These are phyloP conservation scores for Pyrus communis DNA, from an alignment of 306 rosid genomes.

Conservation along the genomic window DNA sequence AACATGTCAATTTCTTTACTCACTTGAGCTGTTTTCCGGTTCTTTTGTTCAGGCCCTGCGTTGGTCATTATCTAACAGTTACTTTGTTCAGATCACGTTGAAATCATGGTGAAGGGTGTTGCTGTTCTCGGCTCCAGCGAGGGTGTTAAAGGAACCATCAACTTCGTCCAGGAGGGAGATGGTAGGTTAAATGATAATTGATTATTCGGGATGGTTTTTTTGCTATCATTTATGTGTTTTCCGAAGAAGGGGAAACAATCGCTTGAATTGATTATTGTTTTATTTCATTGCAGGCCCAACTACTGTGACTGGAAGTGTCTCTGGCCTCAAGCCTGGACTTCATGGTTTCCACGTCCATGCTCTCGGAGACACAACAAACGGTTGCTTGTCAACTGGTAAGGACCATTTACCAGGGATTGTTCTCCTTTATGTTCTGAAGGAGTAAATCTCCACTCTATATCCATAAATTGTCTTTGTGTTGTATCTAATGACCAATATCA, in stretches of 20 bases:
- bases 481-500: neutral
- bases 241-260: neutral
- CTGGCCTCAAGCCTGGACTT: constrained; percentile 81
- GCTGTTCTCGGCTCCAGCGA: constrained; percentile 71
- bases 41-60: neutral
- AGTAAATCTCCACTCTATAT: neutral
- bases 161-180: constrained; percentile 70
- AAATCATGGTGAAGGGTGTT: constrained; percentile 80
- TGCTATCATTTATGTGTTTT: neutral
- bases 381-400: constrained; percentile 93
- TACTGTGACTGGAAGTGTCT: constrained; percentile 62
- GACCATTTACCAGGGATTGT: neutral
- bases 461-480: neutral
- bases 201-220: neutral
- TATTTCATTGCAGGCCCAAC: constrained; percentile 51
- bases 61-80: constrained; percentile 17
- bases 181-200: constrained; percentile 26
- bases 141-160: constrained; percentile 59
- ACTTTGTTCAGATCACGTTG: constrained; percentile 62
- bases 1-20: no score
- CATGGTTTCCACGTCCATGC: constrained; percentile 96
- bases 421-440: neutral
- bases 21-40: neutral
- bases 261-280: neutral
- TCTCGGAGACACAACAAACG: constrained; percentile 91